These are phyloP conservation scores for Lachancea meyersii DNA, from an alignment of 805 yeast genomes.

Conservation along the genomic window DNA sequence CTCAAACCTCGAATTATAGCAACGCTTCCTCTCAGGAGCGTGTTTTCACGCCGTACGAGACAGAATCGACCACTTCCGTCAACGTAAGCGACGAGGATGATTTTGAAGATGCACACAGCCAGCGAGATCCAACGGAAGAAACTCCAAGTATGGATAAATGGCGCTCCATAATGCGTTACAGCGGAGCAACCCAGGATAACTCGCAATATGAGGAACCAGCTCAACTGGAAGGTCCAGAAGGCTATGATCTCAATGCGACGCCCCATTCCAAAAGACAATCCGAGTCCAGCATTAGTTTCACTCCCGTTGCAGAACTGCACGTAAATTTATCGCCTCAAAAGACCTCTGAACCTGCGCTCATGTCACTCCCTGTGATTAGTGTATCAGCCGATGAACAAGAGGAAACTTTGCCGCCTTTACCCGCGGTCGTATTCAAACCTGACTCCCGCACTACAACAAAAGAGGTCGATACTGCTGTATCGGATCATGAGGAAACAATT, in stretches of 20 bases:
- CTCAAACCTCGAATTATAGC: slow-evolving; percentile 14
- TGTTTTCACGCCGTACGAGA: background rate
- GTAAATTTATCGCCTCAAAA: slow-evolving; percentile 6
- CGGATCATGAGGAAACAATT: too few species aligned
- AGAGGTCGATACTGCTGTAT: too few species aligned
- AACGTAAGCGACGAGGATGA: slow-evolving; percentile 1
- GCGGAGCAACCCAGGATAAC: background rate
- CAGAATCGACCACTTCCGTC: slow-evolving; percentile 1
- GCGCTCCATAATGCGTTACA: slow-evolving; percentile 3
- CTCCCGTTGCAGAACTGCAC: slow-evolving; percentile 9
- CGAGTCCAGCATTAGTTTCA: slow-evolving; percentile 7
- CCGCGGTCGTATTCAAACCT: too few species aligned
- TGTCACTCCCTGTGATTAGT: background rate
- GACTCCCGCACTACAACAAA: too few species aligned
- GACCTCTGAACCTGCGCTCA: background rate
- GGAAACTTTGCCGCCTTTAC: background rate
- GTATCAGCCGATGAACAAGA: background rate
- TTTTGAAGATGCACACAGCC: slow-evolving; percentile 4
- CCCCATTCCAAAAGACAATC: background rate
- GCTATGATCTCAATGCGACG: background rate
- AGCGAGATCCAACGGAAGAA: background rate
- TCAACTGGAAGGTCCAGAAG: background rate
- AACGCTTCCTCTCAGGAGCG: background rate
- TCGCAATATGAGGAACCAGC: background rate
- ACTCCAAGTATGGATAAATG: background rate